Evolutionary conservation across 2,329 filamentous ascomycete species (phyloP).

Genomic region (Tolypocladium tundrense): DNA sequence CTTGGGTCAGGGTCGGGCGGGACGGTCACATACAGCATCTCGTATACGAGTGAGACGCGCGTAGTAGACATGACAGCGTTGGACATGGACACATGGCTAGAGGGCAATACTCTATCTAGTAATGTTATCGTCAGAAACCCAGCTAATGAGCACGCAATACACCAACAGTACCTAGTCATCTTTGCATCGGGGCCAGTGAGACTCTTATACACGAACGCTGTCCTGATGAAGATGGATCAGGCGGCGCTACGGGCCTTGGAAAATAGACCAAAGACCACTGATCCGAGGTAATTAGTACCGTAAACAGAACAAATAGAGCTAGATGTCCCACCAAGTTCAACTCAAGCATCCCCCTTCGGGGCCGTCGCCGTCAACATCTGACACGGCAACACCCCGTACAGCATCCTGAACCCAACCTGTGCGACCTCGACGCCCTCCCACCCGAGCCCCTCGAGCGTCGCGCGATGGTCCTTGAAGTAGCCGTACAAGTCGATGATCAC

Average conservation of each 20-base stretch:
- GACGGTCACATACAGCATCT: not conserved
- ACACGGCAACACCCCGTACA: constrained; percentile 6
- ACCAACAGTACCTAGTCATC: not conserved
- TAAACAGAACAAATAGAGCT: not conserved
- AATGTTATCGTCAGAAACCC: not conserved
- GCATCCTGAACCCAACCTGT: constrained; percentile 4
- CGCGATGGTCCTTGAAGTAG: constrained; percentile 4
- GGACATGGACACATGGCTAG: not conserved
- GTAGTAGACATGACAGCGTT: not conserved
- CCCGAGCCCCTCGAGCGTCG: constrained; percentile 3
- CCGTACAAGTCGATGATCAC: constrained; percentile 6
- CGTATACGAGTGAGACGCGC: not conserved
- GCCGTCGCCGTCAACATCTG: constrained; percentile 5
- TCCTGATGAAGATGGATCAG: not conserved
- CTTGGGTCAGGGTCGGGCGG: not conserved
- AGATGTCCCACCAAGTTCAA: not conserved
- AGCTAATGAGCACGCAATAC: not conserved
- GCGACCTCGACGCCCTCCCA: constrained; percentile 4
- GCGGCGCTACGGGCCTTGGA: not conserved
- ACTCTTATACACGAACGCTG: not conserved
- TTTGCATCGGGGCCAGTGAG: not conserved
- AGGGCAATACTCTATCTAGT: not conserved
- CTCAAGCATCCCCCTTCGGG: not conserved
- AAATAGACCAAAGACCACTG: not conserved
- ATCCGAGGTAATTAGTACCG: not conserved